Evolutionary conservation across 441 rosid species (phyloP).

Genomic region (Syzygium malaccense): DNA sequence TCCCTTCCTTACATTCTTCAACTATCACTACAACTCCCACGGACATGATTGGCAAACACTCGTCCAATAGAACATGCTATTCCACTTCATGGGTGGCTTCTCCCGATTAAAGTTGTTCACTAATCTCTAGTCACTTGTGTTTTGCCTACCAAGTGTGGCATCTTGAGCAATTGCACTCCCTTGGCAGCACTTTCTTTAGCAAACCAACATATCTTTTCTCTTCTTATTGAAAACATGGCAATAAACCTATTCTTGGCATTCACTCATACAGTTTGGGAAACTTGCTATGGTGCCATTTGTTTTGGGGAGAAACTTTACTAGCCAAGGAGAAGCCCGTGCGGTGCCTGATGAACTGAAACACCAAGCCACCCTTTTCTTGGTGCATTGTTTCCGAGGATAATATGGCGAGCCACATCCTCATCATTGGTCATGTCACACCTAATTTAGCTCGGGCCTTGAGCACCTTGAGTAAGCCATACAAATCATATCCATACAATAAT

Average conservation of each 20-base stretch:
- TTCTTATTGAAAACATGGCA: too few relatives aligned
- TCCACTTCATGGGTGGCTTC: background rate
- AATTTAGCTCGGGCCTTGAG: background rate
- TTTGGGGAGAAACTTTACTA: background rate
- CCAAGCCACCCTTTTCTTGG: rapidly evolving
- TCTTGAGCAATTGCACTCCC: background rate
- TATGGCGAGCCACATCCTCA: background rate
- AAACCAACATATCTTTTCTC: background rate
- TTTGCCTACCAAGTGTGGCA: background rate
- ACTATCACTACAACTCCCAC: background rate
- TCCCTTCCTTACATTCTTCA: background rate
- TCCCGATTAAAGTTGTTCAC: background rate
- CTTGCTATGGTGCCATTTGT: background rate
- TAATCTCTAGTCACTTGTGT: background rate
- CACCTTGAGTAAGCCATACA: background rate
- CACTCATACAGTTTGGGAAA: background rate
- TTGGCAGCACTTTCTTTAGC: background rate
- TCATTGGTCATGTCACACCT: background rate
- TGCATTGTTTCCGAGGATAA: background rate
- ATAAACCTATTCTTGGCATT: background rate
- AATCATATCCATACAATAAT: background rate
- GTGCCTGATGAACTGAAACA: background rate
- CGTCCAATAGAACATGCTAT: background rate
- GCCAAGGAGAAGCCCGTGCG: background rate
- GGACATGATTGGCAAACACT: background rate